phyloP scores from a whole-genome alignment of 2,329 filamentous ascomycete genomes.

The Coniochaeta sp. region DNA sequence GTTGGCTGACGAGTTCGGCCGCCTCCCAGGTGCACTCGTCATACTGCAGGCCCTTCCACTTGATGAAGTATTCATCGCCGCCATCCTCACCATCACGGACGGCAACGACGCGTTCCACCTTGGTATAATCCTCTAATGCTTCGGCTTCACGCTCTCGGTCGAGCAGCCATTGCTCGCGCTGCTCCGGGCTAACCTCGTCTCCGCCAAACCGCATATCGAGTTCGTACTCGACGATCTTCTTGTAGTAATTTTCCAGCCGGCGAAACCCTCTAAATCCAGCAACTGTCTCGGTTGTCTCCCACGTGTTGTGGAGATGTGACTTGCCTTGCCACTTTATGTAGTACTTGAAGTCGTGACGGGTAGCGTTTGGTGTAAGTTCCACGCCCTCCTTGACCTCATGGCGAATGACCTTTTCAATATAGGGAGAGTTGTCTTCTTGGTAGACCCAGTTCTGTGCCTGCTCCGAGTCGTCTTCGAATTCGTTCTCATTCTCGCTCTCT shows the following conservation, averaged over 20 bases:
- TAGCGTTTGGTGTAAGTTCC: conserved; percentile 49
- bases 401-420: conserved; percentile 86
- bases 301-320: conserved; percentile 92
- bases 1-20: conserved; percentile 64
- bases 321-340: conserved; percentile 96
- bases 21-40: conserved; percentile 93
- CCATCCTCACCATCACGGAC: conserved; percentile 72
- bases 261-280: conserved; percentile 75
- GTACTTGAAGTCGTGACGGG: conserved; percentile 76
- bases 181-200: conserved; percentile 72
- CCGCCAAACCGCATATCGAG: conserved; percentile 68
- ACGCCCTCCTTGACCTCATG: conserved; percentile 70
- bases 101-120: conserved; percentile 89
- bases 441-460: conserved; percentile 61
- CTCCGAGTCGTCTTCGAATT: conserved; percentile 41
- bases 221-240: conserved; percentile 74
- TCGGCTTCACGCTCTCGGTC: conserved; percentile 88
- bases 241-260: conserved; percentile 91
- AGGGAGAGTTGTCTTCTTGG: conserved; percentile 71
- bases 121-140: conserved; percentile 80
- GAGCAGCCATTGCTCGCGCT: conserved; percentile 90
- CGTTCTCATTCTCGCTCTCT: conserved; percentile 59
- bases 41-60: conserved; percentile 93
- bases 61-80: conserved; percentile 86
- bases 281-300: conserved; percentile 75